Conservation (phyloP, 1,284 basidiomycete genomes). For the Ustilago trichophora region DNA sequence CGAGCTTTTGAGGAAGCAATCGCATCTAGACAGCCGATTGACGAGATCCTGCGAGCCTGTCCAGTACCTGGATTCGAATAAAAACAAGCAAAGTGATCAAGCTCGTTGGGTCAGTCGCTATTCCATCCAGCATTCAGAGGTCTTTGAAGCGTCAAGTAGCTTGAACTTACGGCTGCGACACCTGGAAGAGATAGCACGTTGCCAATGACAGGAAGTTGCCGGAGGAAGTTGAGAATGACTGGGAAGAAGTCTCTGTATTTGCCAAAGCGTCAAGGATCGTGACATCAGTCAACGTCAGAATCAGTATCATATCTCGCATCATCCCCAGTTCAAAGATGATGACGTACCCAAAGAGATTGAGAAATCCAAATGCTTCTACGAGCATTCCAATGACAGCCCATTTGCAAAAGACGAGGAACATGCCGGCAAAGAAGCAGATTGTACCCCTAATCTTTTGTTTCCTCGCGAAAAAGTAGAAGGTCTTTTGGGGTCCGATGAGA, state of each 20-base stretch:
- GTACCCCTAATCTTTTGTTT: conserved; percentile 94
- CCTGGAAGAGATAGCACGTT: conserved; percentile 81
- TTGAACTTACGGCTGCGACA: conserved; percentile 65
- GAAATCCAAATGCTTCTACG: conserved; percentile 83
- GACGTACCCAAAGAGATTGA: conserved; percentile 95
- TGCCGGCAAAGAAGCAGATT: conserved; percentile 65
- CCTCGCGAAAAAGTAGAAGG: conserved; percentile 97
- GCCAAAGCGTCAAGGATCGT: not conserved
- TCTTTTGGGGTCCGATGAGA: conserved; percentile 73
- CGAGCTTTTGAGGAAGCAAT: too few species aligned
- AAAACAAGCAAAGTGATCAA: too few species aligned
- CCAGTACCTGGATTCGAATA: conserved; percentile 60
- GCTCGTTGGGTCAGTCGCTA: too few species aligned
- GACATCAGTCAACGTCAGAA: too few species aligned
- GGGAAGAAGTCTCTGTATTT: conserved; percentile 93
- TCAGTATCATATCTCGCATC: not conserved
- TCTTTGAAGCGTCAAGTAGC: too few species aligned
- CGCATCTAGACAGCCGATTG: conserved; percentile 66
- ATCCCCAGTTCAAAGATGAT: too few species aligned
- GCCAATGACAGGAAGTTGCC: conserved; percentile 93
- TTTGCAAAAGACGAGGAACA: conserved; percentile 78
- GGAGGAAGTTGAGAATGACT: conserved; percentile 91
- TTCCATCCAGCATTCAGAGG: too few species aligned
- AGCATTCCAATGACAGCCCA: conserved; percentile 93
- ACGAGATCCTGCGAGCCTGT: conserved; percentile 67